Conservation (phyloP, 306 rosid genomes). For the Lathyrus sativus region DNA sequence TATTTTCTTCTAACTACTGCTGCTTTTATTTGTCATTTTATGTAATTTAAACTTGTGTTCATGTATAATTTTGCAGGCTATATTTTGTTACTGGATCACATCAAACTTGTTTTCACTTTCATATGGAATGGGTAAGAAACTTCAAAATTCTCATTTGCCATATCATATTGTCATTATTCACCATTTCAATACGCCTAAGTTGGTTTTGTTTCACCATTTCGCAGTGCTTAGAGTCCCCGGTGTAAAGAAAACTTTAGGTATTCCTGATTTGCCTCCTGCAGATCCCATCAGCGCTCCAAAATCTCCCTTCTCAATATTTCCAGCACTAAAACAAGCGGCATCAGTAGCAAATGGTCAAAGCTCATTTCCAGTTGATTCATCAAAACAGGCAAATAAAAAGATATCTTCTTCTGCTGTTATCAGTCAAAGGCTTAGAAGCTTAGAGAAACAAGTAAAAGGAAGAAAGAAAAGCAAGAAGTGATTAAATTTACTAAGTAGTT, state of each 20-base stretch:
- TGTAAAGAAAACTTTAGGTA: slow-evolving; percentile 63
- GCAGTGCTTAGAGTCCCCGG: slow-evolving; percentile 65
- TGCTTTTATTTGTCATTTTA: slow-evolving; percentile 29
- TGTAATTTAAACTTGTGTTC: slow-evolving; percentile 30
- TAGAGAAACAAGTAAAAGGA: slow-evolving; percentile 86
- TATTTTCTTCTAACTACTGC: not conserved
- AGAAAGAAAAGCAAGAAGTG: slow-evolving; percentile 74
- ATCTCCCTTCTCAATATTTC: slow-evolving; percentile 55
- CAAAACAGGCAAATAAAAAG: slow-evolving; percentile 49
- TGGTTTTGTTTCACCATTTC: slow-evolving; percentile 31
- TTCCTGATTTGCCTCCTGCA: slow-evolving; percentile 56
- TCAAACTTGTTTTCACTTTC: slow-evolving; percentile 76
- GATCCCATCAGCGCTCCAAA: slow-evolving; percentile 44
- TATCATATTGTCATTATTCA: slow-evolving; percentile 11
- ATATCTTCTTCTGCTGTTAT: slow-evolving; percentile 57
- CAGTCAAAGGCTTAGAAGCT: slow-evolving; percentile 80
- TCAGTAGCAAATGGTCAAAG: slow-evolving; percentile 34
- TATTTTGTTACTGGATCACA: slow-evolving; percentile 95
- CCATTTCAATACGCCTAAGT: not conserved
- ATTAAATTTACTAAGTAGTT: slow-evolving; percentile 17
- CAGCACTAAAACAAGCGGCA: slow-evolving; percentile 50
- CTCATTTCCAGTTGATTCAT: slow-evolving; percentile 41
- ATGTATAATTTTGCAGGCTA: slow-evolving; percentile 63
- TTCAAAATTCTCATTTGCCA: slow-evolving; percentile 32
- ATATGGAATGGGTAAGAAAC: slow-evolving; percentile 75